Base-by-base conservation (phyloP, 208 protist genomes). In the Trichomonas vaginalis region DNA sequence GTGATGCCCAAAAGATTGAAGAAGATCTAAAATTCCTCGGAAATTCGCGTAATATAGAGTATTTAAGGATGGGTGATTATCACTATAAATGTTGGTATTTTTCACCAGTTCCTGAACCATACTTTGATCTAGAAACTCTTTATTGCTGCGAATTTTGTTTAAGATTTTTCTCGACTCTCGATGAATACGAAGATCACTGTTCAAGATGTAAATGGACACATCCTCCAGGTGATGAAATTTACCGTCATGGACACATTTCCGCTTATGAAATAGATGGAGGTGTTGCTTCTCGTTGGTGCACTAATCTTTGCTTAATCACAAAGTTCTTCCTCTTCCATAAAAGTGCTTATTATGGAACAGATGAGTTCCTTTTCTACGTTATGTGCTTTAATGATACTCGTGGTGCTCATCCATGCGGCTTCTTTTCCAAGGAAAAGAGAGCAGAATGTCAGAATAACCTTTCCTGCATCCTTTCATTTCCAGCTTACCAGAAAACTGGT, bases 271-370 rank as follows among this genome's bases (percentile, higher is more conserved):
- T 99, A 6, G 96, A 97, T 95, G 95, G 95, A 49, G 42, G 95
- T 9, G 12, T 56, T 35, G 62, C 48, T 35, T 95, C 96, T 35
- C 56, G 96, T 2, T 97, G 97, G 49, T 97, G 97, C 95, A 96
- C 99, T 97, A 99, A 99, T 97, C 97, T 99, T 15, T 99, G 99
- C 87, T 97, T 99, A 4, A 96, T 99, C 0, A 98, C 99, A 0
- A 99, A 99, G 96, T 97, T 99, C 0, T 99, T 99, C 97, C 97
- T 99, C 0, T 99, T 99, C 97, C 99, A 99, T 98, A 99, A 99
- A 97, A 99, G 98, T 0, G 97, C 99, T 2, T 99, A 99, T 96
- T 99, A 99, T 97, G 99, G 99, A 96, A 99, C 99, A 56, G 98
- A 99, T 14, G 98, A 98, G 0, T 99, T 99, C 96, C 97, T 99